These are phyloP conservation scores for Gymnopilus dilepis DNA, from an alignment of 768 basidiomycete species.

Conservation along the genomic window DNA sequence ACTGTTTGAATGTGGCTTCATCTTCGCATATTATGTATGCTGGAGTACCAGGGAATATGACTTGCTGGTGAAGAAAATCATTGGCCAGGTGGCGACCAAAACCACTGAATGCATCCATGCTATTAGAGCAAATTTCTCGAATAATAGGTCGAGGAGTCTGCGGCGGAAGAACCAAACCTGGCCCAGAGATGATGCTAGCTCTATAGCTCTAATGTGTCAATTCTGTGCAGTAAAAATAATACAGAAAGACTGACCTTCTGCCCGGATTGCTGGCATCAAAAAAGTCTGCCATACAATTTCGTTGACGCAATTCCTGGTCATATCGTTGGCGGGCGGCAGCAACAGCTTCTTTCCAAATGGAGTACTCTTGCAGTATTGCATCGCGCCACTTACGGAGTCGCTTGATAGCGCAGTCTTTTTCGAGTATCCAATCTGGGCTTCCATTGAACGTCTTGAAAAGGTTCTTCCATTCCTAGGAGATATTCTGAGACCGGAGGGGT, in stretches of 20 bases:
- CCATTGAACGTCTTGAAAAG: constrained; percentile 15
- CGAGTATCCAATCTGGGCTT: constrained; percentile 23
- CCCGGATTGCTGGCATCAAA: too few relatives aligned
- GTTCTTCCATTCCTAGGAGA: constrained; percentile 8
- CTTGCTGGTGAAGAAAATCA: constrained; percentile 10
- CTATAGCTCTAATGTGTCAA: not conserved
- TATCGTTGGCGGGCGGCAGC: not conserved
- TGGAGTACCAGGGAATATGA: constrained; percentile 12
- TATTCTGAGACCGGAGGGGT: not conserved
- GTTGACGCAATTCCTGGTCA: not conserved
- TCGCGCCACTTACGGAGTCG: constrained; percentile 5
- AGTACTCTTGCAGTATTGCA: not conserved
- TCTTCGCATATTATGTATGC: constrained; percentile 13
- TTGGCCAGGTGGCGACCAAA: constrained; percentile 20
- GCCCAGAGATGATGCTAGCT: not conserved
- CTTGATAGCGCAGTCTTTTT: not conserved
- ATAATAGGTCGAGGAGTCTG: constrained; percentile 9
- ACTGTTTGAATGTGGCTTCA: not conserved
- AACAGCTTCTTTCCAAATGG: not conserved
- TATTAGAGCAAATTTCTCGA: constrained; percentile 10
- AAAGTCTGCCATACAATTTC: too few relatives aligned
- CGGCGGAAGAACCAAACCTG: not conserved
- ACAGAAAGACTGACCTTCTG: not conserved
- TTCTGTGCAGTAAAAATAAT: not conserved
- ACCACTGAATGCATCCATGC: constrained; percentile 13